These are phyloP conservation scores for Clarireedia paspali DNA, from an alignment of 2,329 filamentous ascomycete genomes.

Conservation along the genomic window DNA sequence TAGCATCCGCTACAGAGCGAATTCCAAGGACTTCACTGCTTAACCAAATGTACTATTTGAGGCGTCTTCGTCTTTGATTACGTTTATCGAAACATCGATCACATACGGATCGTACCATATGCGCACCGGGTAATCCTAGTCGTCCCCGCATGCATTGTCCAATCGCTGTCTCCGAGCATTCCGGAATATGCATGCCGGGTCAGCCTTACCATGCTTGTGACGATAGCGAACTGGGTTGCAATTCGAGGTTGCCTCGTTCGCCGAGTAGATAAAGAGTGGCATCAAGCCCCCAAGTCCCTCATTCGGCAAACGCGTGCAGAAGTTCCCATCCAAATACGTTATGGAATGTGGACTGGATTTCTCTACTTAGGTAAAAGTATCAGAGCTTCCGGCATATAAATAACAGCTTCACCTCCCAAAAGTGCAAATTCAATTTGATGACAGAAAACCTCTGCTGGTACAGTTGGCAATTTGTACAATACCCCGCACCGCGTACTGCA, in stretches of 20 bases:
- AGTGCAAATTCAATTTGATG: too few species aligned
- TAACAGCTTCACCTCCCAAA: background rate
- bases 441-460: background rate
- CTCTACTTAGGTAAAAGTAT: background rate
- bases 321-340: background rate
- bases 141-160: background rate
- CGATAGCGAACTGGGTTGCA: background rate
- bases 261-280: conserved; percentile 4
- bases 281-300: background rate
- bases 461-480: background rate
- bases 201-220: conserved; percentile 2
- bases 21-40: too few species aligned
- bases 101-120: background rate
- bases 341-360: background rate
- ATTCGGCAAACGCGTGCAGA: background rate
- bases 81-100: too few species aligned
- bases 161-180: background rate
- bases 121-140: background rate
- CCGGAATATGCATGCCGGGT: background rate
- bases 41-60: too few species aligned
- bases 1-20: too few species aligned
- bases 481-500: background rate
- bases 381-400: background rate
- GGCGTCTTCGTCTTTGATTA: too few species aligned
- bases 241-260: background rate